Base-by-base conservation (phyloP, 257 asterid genomes). In the Echites panduratus region DNA sequence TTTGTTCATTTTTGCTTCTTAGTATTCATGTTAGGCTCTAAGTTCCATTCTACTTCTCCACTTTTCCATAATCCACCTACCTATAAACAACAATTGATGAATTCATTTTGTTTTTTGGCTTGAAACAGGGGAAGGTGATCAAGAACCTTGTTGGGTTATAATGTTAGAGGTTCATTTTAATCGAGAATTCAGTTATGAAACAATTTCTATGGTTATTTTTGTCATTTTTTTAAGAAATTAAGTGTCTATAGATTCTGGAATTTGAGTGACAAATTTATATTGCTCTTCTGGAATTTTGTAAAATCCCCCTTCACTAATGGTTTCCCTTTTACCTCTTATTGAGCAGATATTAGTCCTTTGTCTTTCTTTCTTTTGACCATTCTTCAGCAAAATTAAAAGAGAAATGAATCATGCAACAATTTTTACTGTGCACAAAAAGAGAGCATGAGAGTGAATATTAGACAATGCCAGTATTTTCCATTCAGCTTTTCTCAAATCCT, bases 141-240 rank as follows among this genome's bases (percentile, higher is more conserved):
- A 87, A 70, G 93, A 92, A 77, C 97, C 98, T 71, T 95, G 99
- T 76, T 95, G 99, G 99, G 97, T 95, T 77, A 92, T 95, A 75
- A 92, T 92, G 98, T 68, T 95, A 66, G 99, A 95, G 99, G 99
- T 94, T 84, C 78, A 62, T 53, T 29, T 17, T 29, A 69, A 52
- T 68, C 35, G 17, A 26, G 58, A 35, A n/a, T 35, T 54, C 66
- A 57, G 45, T 61, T 63, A 12, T 27, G 17, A 35, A 49, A 54
- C 26, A 26, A 40, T 27, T 29, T 10, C 27, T 27, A 14, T 26
- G 44, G 38, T 3, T 26, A 4, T 24, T 68, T 27, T 45, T 58
- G 24, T 43, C 53, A 57, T 66, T n/a, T 63, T 17, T n/a, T 63
- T 17, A 35, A 16, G 26, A 16, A 17, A 17, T 32, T 32, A 32